Evolutionary conservation across 2,329 filamentous ascomycete genomes (phyloP).

Genomic region (Aspergillus cejpii): DNA sequence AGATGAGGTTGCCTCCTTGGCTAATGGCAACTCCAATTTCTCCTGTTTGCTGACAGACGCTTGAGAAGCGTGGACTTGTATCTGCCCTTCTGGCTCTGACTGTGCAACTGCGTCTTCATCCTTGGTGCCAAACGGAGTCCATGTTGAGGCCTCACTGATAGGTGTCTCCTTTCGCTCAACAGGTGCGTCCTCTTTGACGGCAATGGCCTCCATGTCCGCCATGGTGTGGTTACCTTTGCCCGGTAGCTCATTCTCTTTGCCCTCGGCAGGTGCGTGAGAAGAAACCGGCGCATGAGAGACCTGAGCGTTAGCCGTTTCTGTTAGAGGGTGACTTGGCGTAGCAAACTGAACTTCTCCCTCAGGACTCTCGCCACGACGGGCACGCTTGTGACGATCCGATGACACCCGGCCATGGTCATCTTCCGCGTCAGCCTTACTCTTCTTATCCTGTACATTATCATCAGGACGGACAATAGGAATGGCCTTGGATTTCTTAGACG

Average conservation of each 20-base stretch:
- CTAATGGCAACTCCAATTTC: conserved; percentile 9
- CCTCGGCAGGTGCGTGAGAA: conserved; percentile 28
- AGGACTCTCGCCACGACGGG: conserved; percentile 58
- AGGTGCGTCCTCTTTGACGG: conserved; percentile 37
- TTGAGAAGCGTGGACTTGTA: conserved; percentile 8
- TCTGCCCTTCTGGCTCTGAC: conserved; percentile 38
- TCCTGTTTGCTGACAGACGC: conserved; percentile 9
- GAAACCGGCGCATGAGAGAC: conserved; percentile 20
- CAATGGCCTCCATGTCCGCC: conserved; percentile 30
- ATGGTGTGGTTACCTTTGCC: conserved; percentile 34
- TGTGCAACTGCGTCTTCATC: conserved; percentile 40
- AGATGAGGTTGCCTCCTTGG: conserved; percentile 5
- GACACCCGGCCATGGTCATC: conserved; percentile 60
- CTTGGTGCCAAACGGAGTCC: conserved; percentile 57
- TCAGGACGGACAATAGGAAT: conserved; percentile 70
- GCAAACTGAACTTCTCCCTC: conserved; percentile 73
- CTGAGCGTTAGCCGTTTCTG: conserved; percentile 27
- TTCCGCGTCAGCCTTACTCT: conserved; percentile 32
- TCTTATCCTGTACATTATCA: conserved; percentile 42
- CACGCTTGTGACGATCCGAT: conserved; percentile 67
- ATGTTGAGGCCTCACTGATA: conserved; percentile 43
- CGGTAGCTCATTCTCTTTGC: conserved; percentile 34
- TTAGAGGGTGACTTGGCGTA: conserved; percentile 35
- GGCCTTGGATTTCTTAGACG: conserved; percentile 69
- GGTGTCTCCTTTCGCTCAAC: conserved; percentile 26